phyloP scores from a whole-genome alignment of 306 rosid species.

The Gillenia trifoliata region DNA sequence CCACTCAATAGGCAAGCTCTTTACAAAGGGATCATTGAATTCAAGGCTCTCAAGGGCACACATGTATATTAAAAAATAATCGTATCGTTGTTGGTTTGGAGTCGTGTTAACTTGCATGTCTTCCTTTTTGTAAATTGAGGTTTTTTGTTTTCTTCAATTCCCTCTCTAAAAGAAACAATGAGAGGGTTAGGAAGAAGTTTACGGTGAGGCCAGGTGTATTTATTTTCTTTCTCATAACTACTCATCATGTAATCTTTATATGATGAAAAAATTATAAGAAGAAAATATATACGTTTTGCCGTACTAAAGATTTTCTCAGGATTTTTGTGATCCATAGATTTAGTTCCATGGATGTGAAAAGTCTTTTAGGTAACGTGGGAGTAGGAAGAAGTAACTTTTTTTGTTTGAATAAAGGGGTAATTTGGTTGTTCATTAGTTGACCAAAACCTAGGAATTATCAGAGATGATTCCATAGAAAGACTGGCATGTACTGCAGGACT shows the following conservation, averaged over 20 bases:
- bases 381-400: not conserved
- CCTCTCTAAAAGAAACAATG: not conserved
- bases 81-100: not conserved
- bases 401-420: not conserved
- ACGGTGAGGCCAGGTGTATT: no score
- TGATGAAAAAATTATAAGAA: not conserved
- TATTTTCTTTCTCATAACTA: not conserved
- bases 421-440: not conserved
- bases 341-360: not conserved
- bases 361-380: not conserved
- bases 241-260: not conserved
- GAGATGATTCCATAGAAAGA: not conserved
- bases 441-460: not conserved
- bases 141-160: not conserved
- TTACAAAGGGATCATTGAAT: constrained; percentile 41
- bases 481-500: not conserved
- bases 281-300: not conserved
- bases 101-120: not conserved
- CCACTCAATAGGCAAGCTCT: constrained; percentile 57
- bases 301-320: no score
- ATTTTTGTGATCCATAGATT: not conserved
- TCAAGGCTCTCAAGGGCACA: constrained; percentile 11
- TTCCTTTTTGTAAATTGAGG: not conserved
- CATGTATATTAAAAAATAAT: constrained; percentile 6
- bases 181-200: not conserved